Evolutionary conservation across 2,329 filamentous ascomycete species (phyloP).

Genomic region (Aspergillus bombycis): DNA sequence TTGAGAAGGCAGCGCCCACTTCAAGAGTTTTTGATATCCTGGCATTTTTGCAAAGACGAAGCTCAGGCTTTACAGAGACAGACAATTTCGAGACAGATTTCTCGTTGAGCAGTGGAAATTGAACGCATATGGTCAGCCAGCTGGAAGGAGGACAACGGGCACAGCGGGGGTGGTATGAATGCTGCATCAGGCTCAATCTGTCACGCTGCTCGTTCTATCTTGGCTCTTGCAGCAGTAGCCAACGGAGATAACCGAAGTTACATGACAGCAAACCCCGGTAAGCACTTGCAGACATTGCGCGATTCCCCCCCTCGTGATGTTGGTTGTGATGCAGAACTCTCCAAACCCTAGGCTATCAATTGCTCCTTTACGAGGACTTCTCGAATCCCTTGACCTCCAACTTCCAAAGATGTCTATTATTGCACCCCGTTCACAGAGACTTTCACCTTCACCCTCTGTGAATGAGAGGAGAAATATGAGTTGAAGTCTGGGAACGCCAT

Average conservation of each 20-base stretch:
- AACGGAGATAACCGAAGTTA: slow-evolving; percentile 3
- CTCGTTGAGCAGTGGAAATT: too few species aligned
- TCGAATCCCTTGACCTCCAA: slow-evolving; percentile 1
- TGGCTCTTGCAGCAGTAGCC: background rate
- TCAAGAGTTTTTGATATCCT: background rate
- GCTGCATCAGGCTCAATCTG: background rate
- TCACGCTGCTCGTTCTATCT: background rate
- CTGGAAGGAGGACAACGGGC: background rate
- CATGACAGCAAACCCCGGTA: background rate
- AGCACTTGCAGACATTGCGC: background rate
- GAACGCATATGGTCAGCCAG: background rate
- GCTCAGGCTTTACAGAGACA: background rate
- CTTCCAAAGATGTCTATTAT: background rate
- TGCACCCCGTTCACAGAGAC: slow-evolving; percentile 1
- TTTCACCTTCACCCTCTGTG: background rate
- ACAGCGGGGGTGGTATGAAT: background rate
- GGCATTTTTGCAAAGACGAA: background rate
- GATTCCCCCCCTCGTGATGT: slow-evolving; percentile 2
- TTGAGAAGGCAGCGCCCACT: background rate
- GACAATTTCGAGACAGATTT: background rate
- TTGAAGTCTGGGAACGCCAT: background rate
- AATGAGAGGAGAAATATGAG: slow-evolving; percentile 5
- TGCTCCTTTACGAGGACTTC: slow-evolving; percentile 2
- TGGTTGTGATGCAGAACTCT: background rate
- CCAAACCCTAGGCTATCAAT: background rate